Conservation (phyloP, 2,329 filamentous ascomycete genomes). For the Diplodia corticola region DNA sequence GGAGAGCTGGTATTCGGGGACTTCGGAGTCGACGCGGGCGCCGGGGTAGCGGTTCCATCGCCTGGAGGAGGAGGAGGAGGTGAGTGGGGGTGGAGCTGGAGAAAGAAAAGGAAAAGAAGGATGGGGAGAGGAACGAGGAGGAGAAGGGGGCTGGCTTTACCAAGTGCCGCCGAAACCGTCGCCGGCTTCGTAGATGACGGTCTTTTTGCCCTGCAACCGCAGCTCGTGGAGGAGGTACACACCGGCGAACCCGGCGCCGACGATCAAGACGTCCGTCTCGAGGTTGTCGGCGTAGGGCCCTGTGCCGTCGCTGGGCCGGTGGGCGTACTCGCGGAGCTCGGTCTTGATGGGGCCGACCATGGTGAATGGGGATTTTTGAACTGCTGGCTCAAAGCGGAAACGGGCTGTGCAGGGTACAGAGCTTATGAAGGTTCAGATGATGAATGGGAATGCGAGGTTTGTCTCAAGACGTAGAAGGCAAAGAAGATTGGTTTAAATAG, state of each 20-base stretch:
- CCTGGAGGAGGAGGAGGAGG: neutral
- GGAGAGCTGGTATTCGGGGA: conserved; percentile 51
- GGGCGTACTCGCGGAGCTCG: conserved; percentile 14
- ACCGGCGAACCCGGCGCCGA: conserved; percentile 46
- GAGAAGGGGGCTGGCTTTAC: conserved; percentile 17
- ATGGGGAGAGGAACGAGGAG: neutral
- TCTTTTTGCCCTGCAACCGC: conserved; percentile 41
- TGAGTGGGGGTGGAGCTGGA: too few species aligned
- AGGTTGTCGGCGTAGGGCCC: conserved; percentile 36
- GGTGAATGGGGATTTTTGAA: neutral
- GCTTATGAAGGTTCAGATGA: neutral
- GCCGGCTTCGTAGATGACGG: conserved; percentile 44
- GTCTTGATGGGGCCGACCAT: conserved; percentile 19
- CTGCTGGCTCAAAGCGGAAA: neutral
- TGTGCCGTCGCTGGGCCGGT: conserved; percentile 3
- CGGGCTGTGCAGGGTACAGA: neutral
- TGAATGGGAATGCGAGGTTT: neutral
- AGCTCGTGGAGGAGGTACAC: conserved; percentile 46
- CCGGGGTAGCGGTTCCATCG: conserved; percentile 49
- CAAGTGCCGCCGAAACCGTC: conserved; percentile 45
- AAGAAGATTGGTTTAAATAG: neutral
- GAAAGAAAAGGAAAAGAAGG: neutral
- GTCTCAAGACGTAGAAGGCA: neutral
- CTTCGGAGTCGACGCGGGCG: conserved; percentile 49
- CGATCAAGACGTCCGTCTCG: conserved; percentile 40